Evolutionary conservation across 1,139 yeast species (phyloP).

Genomic region (Yamadazyma siamensis): DNA sequence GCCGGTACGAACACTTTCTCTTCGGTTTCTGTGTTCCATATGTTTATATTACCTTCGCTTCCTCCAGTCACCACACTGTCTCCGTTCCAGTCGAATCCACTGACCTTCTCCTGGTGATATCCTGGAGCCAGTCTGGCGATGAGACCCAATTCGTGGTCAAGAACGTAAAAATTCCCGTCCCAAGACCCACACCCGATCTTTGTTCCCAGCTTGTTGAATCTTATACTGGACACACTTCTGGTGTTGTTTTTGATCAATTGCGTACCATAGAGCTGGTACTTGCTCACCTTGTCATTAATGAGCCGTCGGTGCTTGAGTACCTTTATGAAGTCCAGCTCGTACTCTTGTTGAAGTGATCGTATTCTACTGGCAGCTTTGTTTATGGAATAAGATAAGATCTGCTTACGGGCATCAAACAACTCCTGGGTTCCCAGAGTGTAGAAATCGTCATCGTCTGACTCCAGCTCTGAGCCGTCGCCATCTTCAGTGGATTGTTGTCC

Average conservation of each 20-base stretch:
- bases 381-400: slow-evolving; percentile 52
- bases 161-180: slow-evolving; percentile 67
- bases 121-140: slow-evolving; percentile 24
- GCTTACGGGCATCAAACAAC: slow-evolving; percentile 52
- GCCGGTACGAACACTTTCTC: slow-evolving; percentile 5
- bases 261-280: slow-evolving; percentile 56
- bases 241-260: slow-evolving; percentile 58
- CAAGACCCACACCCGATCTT: slow-evolving; percentile 73
- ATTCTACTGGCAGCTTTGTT: slow-evolving; percentile 42
- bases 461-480: slow-evolving; percentile 74
- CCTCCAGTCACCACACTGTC: slow-evolving; percentile 54
- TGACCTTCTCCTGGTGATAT: slow-evolving; percentile 57
- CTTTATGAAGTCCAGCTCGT: slow-evolving; percentile 24
- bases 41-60: slow-evolving; percentile 53
- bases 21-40: slow-evolving; percentile 34
- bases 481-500: background rate
- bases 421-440: slow-evolving; percentile 74
- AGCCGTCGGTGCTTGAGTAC: slow-evolving; percentile 44
- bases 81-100: slow-evolving; percentile 65
- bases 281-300: slow-evolving; percentile 33
- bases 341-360: slow-evolving; percentile 17
- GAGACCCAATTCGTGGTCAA: slow-evolving; percentile 25
- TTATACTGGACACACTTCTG: slow-evolving; percentile 64
- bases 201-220: slow-evolving; percentile 35
- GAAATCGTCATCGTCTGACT: slow-evolving; percentile 69